Conservation (phyloP, 1,284 basidiomycete genomes). For the Marasmius oreades region DNA sequence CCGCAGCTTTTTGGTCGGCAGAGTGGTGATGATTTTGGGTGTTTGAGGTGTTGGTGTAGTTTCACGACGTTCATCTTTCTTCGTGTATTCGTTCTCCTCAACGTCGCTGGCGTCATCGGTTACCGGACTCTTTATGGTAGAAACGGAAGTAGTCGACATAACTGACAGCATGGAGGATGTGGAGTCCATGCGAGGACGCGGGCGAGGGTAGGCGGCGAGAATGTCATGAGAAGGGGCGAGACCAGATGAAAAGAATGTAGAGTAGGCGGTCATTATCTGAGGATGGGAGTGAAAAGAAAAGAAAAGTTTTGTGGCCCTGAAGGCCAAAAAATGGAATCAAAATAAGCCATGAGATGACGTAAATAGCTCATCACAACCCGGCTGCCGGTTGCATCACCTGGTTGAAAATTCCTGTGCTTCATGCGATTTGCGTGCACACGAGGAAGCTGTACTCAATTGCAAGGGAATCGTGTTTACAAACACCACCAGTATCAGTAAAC, state of each 20-base stretch:
- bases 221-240: neutral
- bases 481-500: too few species aligned
- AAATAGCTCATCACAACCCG: too few species aligned
- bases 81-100: neutral
- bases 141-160: neutral
- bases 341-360: too few species aligned
- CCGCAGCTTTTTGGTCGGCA: neutral
- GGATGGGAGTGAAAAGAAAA: too few species aligned
- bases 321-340: too few species aligned
- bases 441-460: too few species aligned
- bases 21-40: neutral
- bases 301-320: too few species aligned
- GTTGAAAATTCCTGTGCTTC: too few species aligned
- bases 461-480: too few species aligned
- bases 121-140: neutral
- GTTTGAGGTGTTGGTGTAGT: neutral
- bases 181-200: neutral
- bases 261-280: neutral
- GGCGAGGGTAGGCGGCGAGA: neutral
- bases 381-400: too few species aligned
- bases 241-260: neutral
- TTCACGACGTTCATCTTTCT: neutral
- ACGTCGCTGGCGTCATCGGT: neutral
- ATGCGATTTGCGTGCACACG: too few species aligned
- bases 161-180: neutral